These are phyloP conservation scores for Lactarius hatsudake DNA, from an alignment of 768 basidiomycete species.

Conservation along the genomic window DNA sequence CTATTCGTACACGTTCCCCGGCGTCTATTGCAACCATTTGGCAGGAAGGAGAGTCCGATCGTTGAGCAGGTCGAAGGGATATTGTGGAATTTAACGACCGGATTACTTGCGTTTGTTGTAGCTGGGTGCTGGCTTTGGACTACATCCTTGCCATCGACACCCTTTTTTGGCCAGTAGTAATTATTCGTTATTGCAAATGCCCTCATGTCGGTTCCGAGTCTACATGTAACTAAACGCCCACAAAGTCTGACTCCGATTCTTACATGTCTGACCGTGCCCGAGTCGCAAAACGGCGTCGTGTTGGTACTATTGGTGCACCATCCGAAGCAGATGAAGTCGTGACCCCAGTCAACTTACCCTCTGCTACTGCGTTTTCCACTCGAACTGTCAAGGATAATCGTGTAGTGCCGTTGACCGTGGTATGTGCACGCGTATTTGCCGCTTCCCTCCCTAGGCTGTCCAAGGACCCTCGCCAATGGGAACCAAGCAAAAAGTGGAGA, in stretches of 20 bases:
- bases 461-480: slow-evolving; percentile 40
- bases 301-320: slow-evolving; percentile 45
- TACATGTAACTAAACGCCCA: too few relatives aligned
- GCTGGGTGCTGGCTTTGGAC: slow-evolving; percentile 22
- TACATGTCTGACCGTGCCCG: slow-evolving; percentile 17
- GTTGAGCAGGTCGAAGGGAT: slow-evolving; percentile 32
- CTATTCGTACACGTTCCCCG: slow-evolving; percentile 27
- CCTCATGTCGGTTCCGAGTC: background rate
- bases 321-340: slow-evolving; percentile 44
- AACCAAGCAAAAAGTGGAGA: slow-evolving; percentile 23
- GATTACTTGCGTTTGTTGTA: slow-evolving; percentile 36
- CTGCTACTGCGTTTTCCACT: slow-evolving; percentile 51
- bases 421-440: slow-evolving; percentile 55
- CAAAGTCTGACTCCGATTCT: background rate
- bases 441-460: slow-evolving; percentile 42
- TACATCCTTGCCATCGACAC: background rate
- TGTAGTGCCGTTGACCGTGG: slow-evolving; percentile 45
- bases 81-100: slow-evolving; percentile 45
- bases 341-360: slow-evolving; percentile 40
- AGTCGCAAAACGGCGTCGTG: slow-evolving; percentile 34
- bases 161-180: background rate
- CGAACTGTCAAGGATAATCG: slow-evolving; percentile 31
- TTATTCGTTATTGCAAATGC: background rate
- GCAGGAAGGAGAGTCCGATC: slow-evolving; percentile 23
- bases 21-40: slow-evolving; percentile 25